Evolutionary conservation across 257 asterid species (phyloP), one percentile per base, ranked within the genome.

Genomic region (Verbascum thapsus): DNA sequence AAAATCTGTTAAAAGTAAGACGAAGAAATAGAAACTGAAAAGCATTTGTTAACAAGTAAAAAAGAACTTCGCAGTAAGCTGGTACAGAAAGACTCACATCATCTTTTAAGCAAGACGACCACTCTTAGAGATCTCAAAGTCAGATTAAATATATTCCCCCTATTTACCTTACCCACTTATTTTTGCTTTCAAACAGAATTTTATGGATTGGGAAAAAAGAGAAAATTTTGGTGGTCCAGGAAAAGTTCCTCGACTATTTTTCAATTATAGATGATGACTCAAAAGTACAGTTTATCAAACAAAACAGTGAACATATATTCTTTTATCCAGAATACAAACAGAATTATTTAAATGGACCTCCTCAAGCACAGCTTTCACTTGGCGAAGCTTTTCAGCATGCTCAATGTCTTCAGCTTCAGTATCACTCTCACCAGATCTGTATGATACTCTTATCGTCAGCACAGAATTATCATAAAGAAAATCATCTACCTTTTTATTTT

Each of bases 361-460:
- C 83, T 94, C 99, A 72, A 94, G 99, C 73, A 94, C 99, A 35
- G 99, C 99, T 80, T 94, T 94, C 83, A 94, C 99, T 85, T 85
- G 99, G 47, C 99, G 99, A 73, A 94, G 97, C 84, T 94, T 94
- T 76, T 94, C 99, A 66, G 99, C 94, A 75, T 94, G 99, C 81
- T 94, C 99, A 30, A 77, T 66, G 57, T 87, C 97, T 63, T 94
- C 99, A 47, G 97, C 96, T 80, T 94, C 99, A 63, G 96, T 89
- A 63, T 94, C 99, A 81, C 97, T 90, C 78, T 84, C 97, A 59
- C 80, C 97, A 73, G 90, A 85, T 70, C 99, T 94, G 80, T 30
- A 67, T 35, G 58, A 72, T 42, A 82, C 61, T 61, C 45, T 70
- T 38, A 62, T 39, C 54, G 63, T 50, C 23, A 77, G 53, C 47